Evolutionary conservation across 1,284 basidiomycete genomes (phyloP).

Genomic region (Fomitopsis schrenkii): DNA sequence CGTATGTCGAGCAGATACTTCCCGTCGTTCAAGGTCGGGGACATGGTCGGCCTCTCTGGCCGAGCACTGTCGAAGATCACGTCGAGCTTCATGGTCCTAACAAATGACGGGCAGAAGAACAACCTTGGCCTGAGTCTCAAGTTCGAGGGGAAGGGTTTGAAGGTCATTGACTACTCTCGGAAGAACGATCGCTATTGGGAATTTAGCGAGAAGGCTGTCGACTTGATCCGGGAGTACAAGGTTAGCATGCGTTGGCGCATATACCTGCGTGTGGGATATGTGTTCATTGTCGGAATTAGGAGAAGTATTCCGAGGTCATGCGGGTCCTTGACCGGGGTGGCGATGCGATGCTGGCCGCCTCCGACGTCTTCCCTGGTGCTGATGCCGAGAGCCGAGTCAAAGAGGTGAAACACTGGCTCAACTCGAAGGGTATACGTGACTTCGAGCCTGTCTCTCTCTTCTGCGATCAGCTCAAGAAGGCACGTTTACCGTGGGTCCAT

Average conservation of each 20-base stretch:
- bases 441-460: constrained; percentile 92
- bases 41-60: constrained; percentile 66
- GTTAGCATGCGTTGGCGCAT: constrained; percentile 27
- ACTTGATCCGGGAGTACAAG: constrained; percentile 84
- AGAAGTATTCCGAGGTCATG: constrained; percentile 53
- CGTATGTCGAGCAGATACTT: constrained; percentile 61
- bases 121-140: constrained; percentile 95
- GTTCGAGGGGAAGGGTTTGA: constrained; percentile 94
- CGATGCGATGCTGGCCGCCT: constrained; percentile 65
- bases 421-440: constrained; percentile 81
- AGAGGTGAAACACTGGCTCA: constrained; percentile 86
- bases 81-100: constrained; percentile 86
- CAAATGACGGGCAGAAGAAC: constrained; percentile 72
- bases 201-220: constrained; percentile 84
- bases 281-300: constrained; percentile 21
- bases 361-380: constrained; percentile 71
- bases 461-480: constrained; percentile 89
- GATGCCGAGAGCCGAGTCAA: constrained; percentile 58
- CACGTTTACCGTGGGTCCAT: constrained; percentile 21
- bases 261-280: constrained; percentile 21
- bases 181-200: constrained; percentile 90
- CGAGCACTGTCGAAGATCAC: constrained; percentile 87
- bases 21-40: constrained; percentile 72
- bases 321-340: neutral
- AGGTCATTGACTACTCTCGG: constrained; percentile 91